phyloP scores from a whole-genome alignment of 768 basidiomycete genomes.

The Naganishia vishniacii region DNA sequence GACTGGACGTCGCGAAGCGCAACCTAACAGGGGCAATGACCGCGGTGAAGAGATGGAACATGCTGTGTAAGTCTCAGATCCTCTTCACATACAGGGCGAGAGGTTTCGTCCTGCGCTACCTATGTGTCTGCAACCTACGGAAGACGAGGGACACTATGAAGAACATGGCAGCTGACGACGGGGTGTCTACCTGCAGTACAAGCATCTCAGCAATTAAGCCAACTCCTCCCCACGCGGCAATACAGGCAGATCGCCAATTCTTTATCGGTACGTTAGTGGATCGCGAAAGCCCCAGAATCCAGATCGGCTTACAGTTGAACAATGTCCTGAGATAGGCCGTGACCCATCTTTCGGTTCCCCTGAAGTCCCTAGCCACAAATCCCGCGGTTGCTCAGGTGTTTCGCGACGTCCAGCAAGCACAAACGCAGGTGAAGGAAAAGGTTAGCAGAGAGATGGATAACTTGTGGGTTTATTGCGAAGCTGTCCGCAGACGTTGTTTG shows the following conservation, averaged over 20 bases:
- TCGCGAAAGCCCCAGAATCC: constrained; percentile 34
- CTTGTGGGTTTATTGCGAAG: constrained; percentile 60
- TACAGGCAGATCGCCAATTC: constrained; percentile 81
- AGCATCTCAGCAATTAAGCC: constrained; percentile 72
- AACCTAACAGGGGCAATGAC: constrained; percentile 87
- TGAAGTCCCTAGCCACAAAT: constrained; percentile 72
- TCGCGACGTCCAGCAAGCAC: constrained; percentile 72
- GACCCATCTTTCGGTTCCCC: constrained; percentile 72
- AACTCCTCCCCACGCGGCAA: constrained; percentile 66
- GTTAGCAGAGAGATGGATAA: constrained; percentile 86
- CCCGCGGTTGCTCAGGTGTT: constrained; percentile 70
- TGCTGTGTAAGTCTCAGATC: constrained; percentile 79
- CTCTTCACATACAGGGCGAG: no score
- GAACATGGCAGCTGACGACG: no score
- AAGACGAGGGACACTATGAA: no score
- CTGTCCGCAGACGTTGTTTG: neutral
- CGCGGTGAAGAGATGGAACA: constrained; percentile 78
- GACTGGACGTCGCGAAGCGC: constrained; percentile 85
- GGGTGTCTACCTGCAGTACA: constrained; percentile 60
- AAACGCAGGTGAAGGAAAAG: constrained; percentile 71
- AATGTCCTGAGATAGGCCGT: constrained; percentile 59
- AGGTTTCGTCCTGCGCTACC: no score
- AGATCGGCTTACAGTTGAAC: neutral
- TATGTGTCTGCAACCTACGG: no score
- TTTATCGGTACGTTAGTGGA: constrained; percentile 59